phyloP scores from a whole-genome alignment of 139 green algal species.

The Chlamydomonas incerta region DNA sequence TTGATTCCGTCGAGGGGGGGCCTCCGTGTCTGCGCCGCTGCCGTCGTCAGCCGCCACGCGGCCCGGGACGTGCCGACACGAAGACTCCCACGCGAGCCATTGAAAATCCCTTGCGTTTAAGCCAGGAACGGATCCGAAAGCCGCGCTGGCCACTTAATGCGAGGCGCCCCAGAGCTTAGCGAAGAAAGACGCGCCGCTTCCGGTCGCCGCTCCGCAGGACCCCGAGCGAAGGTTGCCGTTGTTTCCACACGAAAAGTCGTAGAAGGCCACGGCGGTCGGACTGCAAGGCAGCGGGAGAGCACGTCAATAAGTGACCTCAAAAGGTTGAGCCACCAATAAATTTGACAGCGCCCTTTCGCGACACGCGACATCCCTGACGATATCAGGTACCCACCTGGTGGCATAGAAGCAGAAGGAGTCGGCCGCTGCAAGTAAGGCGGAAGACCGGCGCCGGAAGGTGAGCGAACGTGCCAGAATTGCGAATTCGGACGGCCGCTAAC shows the following conservation, averaged over 20 bases:
- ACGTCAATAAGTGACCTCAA: not conserved
- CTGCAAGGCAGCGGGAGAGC: not conserved
- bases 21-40: no score
- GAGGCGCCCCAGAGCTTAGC: no score
- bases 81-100: not conserved
- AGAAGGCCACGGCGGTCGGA: conserved; percentile 17
- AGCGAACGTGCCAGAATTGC: no score
- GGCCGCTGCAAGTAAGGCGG: not conserved
- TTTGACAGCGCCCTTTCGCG: not conserved
- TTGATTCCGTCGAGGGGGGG: no score
- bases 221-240: not conserved
- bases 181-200: not conserved
- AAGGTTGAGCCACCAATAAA: not conserved
- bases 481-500: no score
- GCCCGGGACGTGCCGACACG: no score
- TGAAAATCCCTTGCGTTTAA: not conserved
- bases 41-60: no score
- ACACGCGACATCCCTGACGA: not conserved
- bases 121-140: not conserved
- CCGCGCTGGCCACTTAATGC: no score
- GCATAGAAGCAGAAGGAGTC: conserved; percentile 33
- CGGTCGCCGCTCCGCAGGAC: not conserved
- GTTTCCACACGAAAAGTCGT: not conserved
- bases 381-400: not conserved
- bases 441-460: not conserved